Base-by-base conservation (phyloP, 257 asterid genomes). In the Striga asiatica region DNA sequence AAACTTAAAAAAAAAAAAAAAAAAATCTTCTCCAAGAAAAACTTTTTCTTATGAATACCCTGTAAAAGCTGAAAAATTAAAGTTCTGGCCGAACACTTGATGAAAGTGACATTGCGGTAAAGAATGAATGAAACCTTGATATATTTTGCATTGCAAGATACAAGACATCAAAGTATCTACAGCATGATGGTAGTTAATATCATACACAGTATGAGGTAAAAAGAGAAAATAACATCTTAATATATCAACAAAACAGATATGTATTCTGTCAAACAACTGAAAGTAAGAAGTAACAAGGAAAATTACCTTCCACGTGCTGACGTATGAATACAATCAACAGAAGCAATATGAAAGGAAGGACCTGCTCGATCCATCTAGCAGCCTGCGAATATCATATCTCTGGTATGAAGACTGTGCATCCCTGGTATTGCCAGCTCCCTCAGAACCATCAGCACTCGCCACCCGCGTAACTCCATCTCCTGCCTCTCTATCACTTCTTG, bases 341-440 rank as follows among this genome's bases (percentile, higher is more conserved):
- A 47, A 86, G 82, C 88, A 86, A 83, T 9, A 91, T 63, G 75
- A 81, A 86, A 0, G 96, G 94, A 65, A 86, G 93, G 52, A 78
- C 73, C 66, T 83, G 94, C 74, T 86, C 96, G 41, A 86, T 86
- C 94, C 92, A 83, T 52, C 94, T 73, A 65, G 94, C 94, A 61
- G 84, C 94, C 67, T 83, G 94, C 65, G 96, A 62, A 86, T 81
- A 69, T 84, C 97, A 51, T 88, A 84, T 74, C 95, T 73, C 70
- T 88, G 97, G 74, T 85, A 81, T 52, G 97, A 81, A 59, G 97
- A 80, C 21, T 81, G 65, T 13, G 78, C 62, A 58, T 77, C 94
- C 75, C 93, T 76, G 56, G 60, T 71, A 60, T 64, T 76, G 52
- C 76, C 81, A 67, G 5, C 74, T 56, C 74, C 89, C 31, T 77